Evolutionary conservation across 2,329 filamentous ascomycete genomes (phyloP), one percentile per base, ranked within the genome.

Genomic region (Fusarium nisikadoi): DNA sequence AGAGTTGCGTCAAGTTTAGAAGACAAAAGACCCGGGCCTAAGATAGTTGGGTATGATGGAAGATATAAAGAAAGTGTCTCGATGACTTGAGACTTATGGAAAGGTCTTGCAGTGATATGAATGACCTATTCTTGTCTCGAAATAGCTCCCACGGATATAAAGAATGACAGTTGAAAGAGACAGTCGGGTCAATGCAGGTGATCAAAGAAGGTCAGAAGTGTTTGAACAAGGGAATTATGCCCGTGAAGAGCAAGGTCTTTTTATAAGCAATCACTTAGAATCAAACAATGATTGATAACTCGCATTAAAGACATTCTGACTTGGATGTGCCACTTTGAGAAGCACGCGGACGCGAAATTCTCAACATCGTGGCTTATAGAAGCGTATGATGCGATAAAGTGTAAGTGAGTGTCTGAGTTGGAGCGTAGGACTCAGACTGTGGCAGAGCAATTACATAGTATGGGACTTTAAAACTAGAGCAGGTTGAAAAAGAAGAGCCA

Each of bases 141-240:
- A 68, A 62, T 45, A 57, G 62, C 65, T 56, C 60, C 55, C 59
- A 59, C 38, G 29, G 45, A 58, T 63, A 64, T 62, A 75, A 62
- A 73, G 69, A 70, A 70, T 76, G 75, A 75, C 74, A 60, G 54
- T 59, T 59, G 53, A 70, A 70, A 73, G 61, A 63, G 62, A 65
- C 71, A 69, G 67, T 75, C 54, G 63, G 65, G 50, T 43, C 58
- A 68, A 74, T 74, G 74, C 75, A 77, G 75, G 72, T 77, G 75
- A 77, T 77, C 75, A 77, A 76, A 77, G 74, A 75, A 69, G 61
- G 70, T 71, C 70, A 72, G 70, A 67, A 39, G 65, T 62, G 52
- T 59, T 61, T 47, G 50, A 59, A 73, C 63, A 68, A 69, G 58
- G 50, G 35, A 38, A 58, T 49, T 68, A 39, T 63, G 42, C 12